phyloP scores from a whole-genome alignment of 148 eudicot species.

The Tetragonia tetragonoides region DNA sequence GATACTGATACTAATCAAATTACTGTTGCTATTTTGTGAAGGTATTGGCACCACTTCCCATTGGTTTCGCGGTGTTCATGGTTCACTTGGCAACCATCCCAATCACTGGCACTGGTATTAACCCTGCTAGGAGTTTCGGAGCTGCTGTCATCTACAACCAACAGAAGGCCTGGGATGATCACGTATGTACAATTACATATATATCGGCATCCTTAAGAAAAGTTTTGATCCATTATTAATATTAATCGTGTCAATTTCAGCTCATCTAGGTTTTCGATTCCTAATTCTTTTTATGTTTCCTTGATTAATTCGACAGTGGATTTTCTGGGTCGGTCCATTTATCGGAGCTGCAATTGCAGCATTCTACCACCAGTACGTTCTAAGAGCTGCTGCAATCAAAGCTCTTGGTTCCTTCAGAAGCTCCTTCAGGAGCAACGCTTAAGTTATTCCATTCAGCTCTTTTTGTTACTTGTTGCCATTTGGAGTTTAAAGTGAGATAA shows the following conservation, averaged over 20 bases:
- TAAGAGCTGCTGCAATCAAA: constrained; percentile 49
- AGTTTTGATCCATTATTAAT: no score
- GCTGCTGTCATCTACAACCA: constrained; percentile 69
- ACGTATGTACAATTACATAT: constrained; percentile 28
- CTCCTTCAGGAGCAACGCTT: constrained; percentile 2
- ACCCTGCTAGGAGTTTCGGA: constrained; percentile 85
- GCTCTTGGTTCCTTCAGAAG: constrained; percentile 65
- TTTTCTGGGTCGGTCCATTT: constrained; percentile 63
- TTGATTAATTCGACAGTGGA: constrained; percentile 32
- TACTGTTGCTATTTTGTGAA: constrained; percentile 3
- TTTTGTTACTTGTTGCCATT: no score
- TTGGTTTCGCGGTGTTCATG: constrained; percentile 80
- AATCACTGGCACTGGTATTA: constrained; percentile 69
- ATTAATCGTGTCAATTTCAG: no score
- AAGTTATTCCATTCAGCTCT: no score
- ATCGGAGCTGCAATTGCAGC: constrained; percentile 52
- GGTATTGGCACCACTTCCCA: constrained; percentile 84
- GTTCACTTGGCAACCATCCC: constrained; percentile 77
- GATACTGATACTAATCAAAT: background rate
- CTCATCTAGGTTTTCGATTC: background rate
- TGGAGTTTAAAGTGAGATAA: no score
- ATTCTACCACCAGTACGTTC: constrained; percentile 47
- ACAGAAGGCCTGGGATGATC: constrained; percentile 66
- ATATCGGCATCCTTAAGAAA: background rate
- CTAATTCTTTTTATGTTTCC: background rate